Base-by-base conservation (phyloP, 2,329 filamentous ascomycete genomes). In the Sclerotinia sclerotiorum region DNA sequence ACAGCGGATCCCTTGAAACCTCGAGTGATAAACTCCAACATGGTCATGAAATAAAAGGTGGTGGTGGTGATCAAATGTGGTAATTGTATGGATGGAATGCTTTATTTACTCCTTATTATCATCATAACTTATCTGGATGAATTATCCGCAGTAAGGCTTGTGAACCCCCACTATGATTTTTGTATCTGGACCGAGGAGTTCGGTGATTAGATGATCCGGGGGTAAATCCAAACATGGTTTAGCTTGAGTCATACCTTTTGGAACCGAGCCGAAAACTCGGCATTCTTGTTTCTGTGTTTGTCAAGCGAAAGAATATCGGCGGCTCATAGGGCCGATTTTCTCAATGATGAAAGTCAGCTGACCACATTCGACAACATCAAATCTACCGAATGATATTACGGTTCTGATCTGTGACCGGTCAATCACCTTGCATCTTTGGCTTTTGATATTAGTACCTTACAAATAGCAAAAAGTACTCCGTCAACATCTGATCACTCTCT, bases 1-100 rank as follows among this genome's bases (percentile, higher is more conserved):
- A 97, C 93, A 74, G 92, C 92, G 81, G 97, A 97, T 76, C 94
- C 94, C 80, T 98, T 97, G 85, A 88, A 98, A 76, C 95, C 95
- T 78, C 92, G 86, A 29, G 95, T 98, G 72, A 92, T 90, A 82
- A 92, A 98, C 81, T 97, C 93, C 75, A 98, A 89, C 93, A 98
- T 56, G 42, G 24, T 29, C 13, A 15, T 49, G 5, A 29, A n/a
- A 42, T 42, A n/a, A 58, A 58, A 21, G 17, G 39, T 46, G 1
- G 35, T 46, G 1, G 35, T 19, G 11, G 46, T 63, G 15, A 35
- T 19, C 46, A 15, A 51, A 51, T 42, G n/a, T 32, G 17, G 29
- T 27, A 17, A 15, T n/a, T 35, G 15, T 42, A 35, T 39, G 48
- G 17, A 21, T n/a, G 52, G 13, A 1, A 39, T 39, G 11, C 10